phyloP scores from a whole-genome alignment of 2,329 filamentous ascomycete genomes.

The Aciculosporium take region DNA sequence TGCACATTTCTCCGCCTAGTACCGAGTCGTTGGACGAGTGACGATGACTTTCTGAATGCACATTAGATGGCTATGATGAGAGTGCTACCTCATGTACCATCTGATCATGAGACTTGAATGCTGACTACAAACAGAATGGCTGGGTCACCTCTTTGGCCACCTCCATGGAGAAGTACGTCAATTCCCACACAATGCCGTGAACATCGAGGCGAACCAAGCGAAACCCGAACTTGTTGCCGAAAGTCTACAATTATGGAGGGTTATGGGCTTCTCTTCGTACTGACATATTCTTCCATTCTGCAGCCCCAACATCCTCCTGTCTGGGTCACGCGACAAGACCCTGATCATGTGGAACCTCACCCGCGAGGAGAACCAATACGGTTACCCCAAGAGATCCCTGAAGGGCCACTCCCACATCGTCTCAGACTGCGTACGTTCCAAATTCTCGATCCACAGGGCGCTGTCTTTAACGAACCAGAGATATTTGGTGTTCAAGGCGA shows the following conservation, averaged over 20 bases:
- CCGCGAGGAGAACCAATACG: constrained; percentile 94
- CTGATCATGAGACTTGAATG: constrained; percentile 2
- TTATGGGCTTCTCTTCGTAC: constrained; percentile 1
- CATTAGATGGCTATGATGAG: neutral
- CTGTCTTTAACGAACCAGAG: too few relatives aligned
- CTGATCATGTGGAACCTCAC: constrained; percentile 99
- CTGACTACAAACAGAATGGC: constrained; percentile 50
- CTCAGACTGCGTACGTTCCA: constrained; percentile 88
- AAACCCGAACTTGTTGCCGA: constrained; percentile 1
- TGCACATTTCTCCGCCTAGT: constrained; percentile 5
- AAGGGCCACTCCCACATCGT: constrained; percentile 99
- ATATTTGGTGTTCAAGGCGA: constrained; percentile 1
- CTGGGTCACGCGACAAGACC: constrained; percentile 92
- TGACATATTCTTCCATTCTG: constrained; percentile 12
- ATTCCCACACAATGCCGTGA: neutral
- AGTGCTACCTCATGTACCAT: neutral
- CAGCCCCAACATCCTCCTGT: constrained; percentile 99
- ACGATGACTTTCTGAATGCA: neutral
- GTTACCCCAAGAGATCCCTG: constrained; percentile 97
- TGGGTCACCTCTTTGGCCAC: constrained; percentile 98
- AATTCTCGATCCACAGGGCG: constrained; percentile 1
- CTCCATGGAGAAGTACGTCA: constrained; percentile 88
- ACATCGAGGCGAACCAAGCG: constrained; percentile 2
- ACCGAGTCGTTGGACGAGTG: constrained; percentile 2
- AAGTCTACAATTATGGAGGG: neutral